Evolutionary conservation across 495 filamentous ascomycete species (phyloP).

Genomic region (Cladorrhinum samala): DNA sequence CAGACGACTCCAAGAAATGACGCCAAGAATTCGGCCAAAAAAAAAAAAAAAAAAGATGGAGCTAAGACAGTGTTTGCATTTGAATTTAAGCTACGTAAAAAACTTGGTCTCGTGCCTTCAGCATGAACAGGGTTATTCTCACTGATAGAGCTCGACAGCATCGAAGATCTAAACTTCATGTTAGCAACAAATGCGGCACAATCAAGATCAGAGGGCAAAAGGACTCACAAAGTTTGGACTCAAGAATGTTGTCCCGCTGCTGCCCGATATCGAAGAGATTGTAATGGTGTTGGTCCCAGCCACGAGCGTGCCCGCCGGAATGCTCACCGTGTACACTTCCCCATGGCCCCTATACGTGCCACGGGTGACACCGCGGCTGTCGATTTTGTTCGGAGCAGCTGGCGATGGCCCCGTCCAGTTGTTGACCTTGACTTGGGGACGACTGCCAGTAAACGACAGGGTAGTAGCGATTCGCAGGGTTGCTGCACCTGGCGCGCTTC

Average conservation of each 20-base stretch:
- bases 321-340: conserved; percentile 53
- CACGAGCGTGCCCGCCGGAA: conserved; percentile 52
- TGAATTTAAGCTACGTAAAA: too few relatives aligned
- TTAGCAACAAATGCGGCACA: background rate
- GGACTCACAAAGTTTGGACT: conserved; percentile 56
- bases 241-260: conserved; percentile 47
- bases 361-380: conserved; percentile 57
- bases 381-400: conserved; percentile 54
- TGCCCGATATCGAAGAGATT: conserved; percentile 54
- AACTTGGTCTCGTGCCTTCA: too few relatives aligned
- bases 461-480: conserved; percentile 62
- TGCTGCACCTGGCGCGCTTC: conserved; percentile 39
- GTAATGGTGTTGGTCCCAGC: conserved; percentile 57
- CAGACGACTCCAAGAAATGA: too few relatives aligned
- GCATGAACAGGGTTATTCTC: too few relatives aligned
- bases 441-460: conserved; percentile 51
- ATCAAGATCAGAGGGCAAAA: background rate
- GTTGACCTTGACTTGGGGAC: conserved; percentile 48
- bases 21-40: too few relatives aligned
- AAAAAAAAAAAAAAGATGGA: too few relatives aligned
- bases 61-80: too few relatives aligned
- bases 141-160: conserved; percentile 45
- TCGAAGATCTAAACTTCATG: conserved; percentile 46
- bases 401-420: conserved; percentile 42
- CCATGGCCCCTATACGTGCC: conserved; percentile 58